Base-by-base conservation (phyloP, 148 eudicot species). In the Rhododendron molle region DNA sequence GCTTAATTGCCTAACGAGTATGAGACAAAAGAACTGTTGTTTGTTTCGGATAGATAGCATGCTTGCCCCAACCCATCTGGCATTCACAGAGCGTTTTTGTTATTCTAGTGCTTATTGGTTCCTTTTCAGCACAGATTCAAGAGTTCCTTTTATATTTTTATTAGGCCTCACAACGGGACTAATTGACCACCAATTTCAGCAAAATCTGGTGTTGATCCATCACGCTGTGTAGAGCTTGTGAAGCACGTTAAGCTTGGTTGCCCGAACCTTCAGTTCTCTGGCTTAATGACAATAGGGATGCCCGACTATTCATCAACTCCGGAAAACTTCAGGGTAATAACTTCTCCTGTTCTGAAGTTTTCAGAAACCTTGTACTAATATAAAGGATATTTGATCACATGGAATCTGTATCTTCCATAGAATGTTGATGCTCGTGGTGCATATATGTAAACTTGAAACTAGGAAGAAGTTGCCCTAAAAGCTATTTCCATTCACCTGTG, bases 211-310 rank as follows among this genome's bases (percentile, higher is more conserved):
- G 88, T 97, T 74, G 92, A 95, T 76, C 99, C 98, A 44, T 86
- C 93, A 30, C 89, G 88, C 30, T 97, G 98, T 88, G 89, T 97
- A 43, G 98, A 93, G 86, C 95, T 97, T 73, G 96, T 88, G 83
- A 91, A 94, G 87, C 98, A 94, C 87, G 94, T 97, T 83, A 92
- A 90, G 89, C 34, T 82, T 54, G 92, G 86, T 52, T 97, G 98
- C 87, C 94, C 95, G 21, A 93, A 93, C 88, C 98, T 97, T 34
- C 88, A 90, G 84, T 97, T 95, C 85, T 90, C 92, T 83, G 98
- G 99, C 85, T 87, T 97, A 84, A 97, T 97, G 99, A 97, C 98
- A 20, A 97, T 97, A 81, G 99, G 99, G 82, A 95, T 93, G 98
- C 98, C 95, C 8, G 98, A 95, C 86, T 95, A 95, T 90, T 71